phyloP scores from a whole-genome alignment of 2,329 filamentous ascomycete genomes.

The Penicillium sp. region DNA sequence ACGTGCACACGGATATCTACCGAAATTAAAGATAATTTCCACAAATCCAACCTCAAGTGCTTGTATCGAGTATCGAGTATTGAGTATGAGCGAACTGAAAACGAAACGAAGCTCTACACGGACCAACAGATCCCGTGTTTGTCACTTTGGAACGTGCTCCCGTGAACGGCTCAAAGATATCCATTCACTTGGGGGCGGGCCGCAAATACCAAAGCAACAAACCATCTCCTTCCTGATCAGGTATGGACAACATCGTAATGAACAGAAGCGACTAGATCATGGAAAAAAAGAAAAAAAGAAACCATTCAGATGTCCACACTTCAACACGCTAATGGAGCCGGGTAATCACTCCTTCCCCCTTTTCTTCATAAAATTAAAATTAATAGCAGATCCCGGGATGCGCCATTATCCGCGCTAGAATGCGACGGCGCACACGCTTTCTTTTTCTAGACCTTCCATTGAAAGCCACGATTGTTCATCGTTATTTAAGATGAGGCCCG shows the following conservation, averaged over 20 bases:
- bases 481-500: background rate
- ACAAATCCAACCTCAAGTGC: background rate
- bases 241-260: background rate
- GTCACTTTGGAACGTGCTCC: background rate
- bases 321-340: background rate
- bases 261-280: background rate
- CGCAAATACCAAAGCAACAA: background rate
- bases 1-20: background rate
- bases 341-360: background rate
- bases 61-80: background rate
- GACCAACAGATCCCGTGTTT: conserved; percentile 54
- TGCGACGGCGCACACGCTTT: conserved; percentile 2
- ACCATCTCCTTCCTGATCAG: conserved; percentile 1
- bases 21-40: background rate
- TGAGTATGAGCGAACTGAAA: background rate
- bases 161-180: background rate
- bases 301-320: background rate
- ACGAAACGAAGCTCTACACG: conserved; percentile 30
- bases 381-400: background rate
- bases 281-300: background rate
- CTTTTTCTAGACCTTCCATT: conserved; percentile 10
- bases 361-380: background rate
- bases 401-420: conserved; percentile 2
- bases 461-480: conserved; percentile 4
- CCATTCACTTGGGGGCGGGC: background rate